Evolutionary conservation across 2,329 filamentous ascomycete genomes (phyloP).

Genomic region (Endothia cerciana): DNA sequence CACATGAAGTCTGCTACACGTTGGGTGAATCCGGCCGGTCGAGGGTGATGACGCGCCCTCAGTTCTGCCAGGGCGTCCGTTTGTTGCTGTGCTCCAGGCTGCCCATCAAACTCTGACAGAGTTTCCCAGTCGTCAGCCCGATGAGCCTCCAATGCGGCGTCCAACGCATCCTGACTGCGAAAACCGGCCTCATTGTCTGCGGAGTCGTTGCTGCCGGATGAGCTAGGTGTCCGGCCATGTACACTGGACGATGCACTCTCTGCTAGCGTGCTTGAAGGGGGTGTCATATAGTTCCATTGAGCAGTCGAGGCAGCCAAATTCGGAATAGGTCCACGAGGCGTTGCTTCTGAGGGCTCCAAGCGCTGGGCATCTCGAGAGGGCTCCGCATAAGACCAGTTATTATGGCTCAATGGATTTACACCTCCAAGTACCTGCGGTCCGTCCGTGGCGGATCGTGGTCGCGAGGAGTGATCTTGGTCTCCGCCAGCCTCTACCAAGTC

Average conservation of each 20-base stretch:
- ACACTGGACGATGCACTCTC: constrained; percentile 28
- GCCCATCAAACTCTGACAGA: constrained; percentile 22
- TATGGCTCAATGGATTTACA: constrained; percentile 59
- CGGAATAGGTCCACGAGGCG: constrained; percentile 1
- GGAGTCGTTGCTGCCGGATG: constrained; percentile 20
- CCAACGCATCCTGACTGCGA: background rate
- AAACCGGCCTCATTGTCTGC: background rate
- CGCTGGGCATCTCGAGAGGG: constrained; percentile 6
- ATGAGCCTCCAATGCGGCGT: constrained; percentile 2
- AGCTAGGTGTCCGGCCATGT: constrained; percentile 23
- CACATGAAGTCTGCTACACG: constrained; percentile 64
- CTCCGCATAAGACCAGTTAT: constrained; percentile 62
- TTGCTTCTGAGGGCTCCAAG: constrained; percentile 12
- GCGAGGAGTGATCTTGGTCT: constrained; percentile 32
- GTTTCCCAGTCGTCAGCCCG: constrained; percentile 24
- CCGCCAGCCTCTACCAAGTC: constrained; percentile 9
- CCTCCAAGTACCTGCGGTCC: constrained; percentile 50
- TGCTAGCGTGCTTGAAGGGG: constrained; percentile 28
- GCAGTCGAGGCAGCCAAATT: constrained; percentile 9
- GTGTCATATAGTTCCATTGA: constrained; percentile 24
- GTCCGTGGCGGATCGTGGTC: constrained; percentile 61
- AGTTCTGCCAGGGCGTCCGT: constrained; percentile 10
- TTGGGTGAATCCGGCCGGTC: constrained; percentile 45
- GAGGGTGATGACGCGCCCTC: constrained; percentile 27
- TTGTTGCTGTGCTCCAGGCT: constrained; percentile 12